Base-by-base conservation (phyloP, 2,329 filamentous ascomycete species). In the Neurospora crassa region DNA sequence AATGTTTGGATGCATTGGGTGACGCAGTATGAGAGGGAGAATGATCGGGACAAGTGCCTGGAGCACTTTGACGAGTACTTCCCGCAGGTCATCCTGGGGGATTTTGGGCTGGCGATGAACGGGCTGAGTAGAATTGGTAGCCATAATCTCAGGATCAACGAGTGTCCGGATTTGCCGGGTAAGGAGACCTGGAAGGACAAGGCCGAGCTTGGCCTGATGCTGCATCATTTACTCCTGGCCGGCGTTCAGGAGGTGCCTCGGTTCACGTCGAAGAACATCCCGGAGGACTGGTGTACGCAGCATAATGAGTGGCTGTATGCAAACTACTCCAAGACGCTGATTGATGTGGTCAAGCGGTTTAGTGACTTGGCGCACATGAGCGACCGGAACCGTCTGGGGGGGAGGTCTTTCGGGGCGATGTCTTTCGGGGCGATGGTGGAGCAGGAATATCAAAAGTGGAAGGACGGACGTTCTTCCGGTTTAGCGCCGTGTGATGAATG, bases 1-100 rank as follows among this genome's bases (percentile, higher is more conserved):
- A 74, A 75, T 40, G 68, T 74, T 16, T 73, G 41, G 24, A 40
- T 74, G 53, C 73, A 75, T 41, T 74, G 70, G 29, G 71, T 72
- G 14, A 73, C 67, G 18, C 68, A 71, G 14, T 67, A 70, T n/a
- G 73, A 74, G 41, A 70, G 68, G 40, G 2, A 4, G 12, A 12
- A n/a, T 6, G 69, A 72, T 69, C 53, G 20, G 12, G 47, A 53
- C 2, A 3, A 24, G 5, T 53, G 47, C 8, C 43, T 72, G 18
- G 10, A 45, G n/a, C 11, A 18, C 1, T 74, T 69, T 53, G 37
- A 24, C 8, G 68, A 74, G 18, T 14, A 8, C 3, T 29, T 72
- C 1, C 74, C 74, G 53, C 72, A 74, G 43, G 53, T 73, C 16
- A 68, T 73, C 1, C 5, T 75, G 41, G 72, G 71, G 1, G 72